A percentile compares a stretch with the other conserved stretches of the same genome.
Conservation (phyloP, 441 rosid species). For the Jatropha podagrica region DNA sequence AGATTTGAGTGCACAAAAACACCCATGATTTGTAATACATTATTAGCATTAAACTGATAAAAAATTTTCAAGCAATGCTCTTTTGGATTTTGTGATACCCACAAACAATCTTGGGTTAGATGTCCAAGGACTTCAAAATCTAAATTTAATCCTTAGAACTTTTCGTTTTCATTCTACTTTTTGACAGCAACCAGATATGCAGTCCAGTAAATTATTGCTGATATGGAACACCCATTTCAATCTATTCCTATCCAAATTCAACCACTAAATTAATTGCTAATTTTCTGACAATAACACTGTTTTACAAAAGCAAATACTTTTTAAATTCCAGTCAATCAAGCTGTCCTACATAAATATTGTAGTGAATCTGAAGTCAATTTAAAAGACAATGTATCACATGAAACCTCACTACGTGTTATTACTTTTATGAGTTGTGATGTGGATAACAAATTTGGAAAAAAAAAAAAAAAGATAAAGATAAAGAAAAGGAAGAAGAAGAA, state of each 20-base stretch:
- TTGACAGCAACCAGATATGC: not conserved
- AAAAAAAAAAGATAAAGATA: too few species aligned
- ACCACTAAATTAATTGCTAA: not conserved
- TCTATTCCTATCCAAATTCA: not conserved
- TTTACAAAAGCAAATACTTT: not conserved
- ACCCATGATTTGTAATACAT: too few species aligned
- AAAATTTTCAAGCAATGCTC: not conserved
- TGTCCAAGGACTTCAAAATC: not conserved
- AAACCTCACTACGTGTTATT: not conserved
- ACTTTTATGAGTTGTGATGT: too few species aligned
- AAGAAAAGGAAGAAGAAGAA: too few species aligned
- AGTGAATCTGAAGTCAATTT: not conserved
- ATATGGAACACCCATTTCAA: not conserved
- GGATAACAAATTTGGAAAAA: too few species aligned
- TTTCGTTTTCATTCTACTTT: not conserved
- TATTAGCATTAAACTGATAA: not conserved
- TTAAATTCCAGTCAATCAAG: not conserved
- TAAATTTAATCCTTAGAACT: not conserved
- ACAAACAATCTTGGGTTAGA: not conserved
- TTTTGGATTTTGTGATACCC: not conserved
- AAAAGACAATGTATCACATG: not conserved
- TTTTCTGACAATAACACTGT: not conserved
- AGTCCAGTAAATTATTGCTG: not conserved
- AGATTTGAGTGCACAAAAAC: too few species aligned
- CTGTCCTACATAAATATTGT: not conserved